Percentiles rank a stretch among this genome's conserved stretches.
phyloP scores from a whole-genome alignment of 306 rosid genomes.

The Vigna angularis region DNA sequence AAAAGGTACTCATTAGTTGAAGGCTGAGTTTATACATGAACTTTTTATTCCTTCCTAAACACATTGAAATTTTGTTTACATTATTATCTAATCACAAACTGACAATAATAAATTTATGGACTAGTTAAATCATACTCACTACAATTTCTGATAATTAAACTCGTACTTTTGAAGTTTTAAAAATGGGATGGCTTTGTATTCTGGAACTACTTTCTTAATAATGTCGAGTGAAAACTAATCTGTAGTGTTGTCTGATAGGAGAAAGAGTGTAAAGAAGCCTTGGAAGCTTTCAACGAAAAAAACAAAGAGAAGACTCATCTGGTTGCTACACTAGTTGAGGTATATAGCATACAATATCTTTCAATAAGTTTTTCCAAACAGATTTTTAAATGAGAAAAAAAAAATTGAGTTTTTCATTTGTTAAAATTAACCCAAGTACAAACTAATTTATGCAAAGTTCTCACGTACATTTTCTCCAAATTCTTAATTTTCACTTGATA shows the following conservation, averaged over 20 bases:
- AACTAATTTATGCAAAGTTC: too few species aligned
- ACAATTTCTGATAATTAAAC: background rate
- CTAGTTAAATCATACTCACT: background rate
- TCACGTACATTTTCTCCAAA: too few species aligned
- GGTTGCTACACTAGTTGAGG: conserved; percentile 76
- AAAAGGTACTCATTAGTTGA: conserved; percentile 59
- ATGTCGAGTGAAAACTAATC: background rate
- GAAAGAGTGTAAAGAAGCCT: conserved; percentile 80
- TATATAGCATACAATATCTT: conserved; percentile 11
- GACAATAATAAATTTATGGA: background rate
- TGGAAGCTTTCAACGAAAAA: conserved; percentile 76
- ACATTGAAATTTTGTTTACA: background rate
- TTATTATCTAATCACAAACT: background rate
- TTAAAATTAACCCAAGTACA: too few species aligned
- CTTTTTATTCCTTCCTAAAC: background rate
- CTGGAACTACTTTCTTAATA: background rate
- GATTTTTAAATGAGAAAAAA: too few species aligned
- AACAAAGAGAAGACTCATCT: conserved; percentile 82
- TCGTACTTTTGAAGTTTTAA: background rate
- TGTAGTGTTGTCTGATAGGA: conserved; percentile 58
- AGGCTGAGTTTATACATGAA: background rate
- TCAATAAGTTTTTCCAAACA: too few species aligned
- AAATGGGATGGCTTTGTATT: background rate
- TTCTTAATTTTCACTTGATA: too few species aligned
- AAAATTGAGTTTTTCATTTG: too few species aligned